Base-by-base conservation (phyloP, 2,329 filamentous ascomycete species). In the Ilyonectria mors-panacis region DNA sequence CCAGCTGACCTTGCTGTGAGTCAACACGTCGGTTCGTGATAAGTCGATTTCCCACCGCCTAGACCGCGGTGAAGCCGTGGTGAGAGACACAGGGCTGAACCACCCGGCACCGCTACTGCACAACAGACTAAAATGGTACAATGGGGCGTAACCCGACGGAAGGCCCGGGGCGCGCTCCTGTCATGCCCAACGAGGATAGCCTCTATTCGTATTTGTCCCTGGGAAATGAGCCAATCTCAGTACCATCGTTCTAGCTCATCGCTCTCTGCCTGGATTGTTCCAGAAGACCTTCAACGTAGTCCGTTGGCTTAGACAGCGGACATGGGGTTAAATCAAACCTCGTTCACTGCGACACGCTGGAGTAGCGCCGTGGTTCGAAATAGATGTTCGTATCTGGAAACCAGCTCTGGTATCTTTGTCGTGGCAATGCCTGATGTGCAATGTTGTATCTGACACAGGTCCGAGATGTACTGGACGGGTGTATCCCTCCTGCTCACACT, bases 11-110 rank as follows among this genome's bases (percentile, higher is more conserved):
- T 47, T 50, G 61, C 53, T 42, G 50, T 63, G 55, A 65, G 45
- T 35, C 56, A 63, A 53, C 21, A 54, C 55, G 66, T 51, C 69
- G 69, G 59, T 70, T 17, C 12, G n/a, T 44, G 19, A 50, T 44
- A 39, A n/a, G 26, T 51, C 39, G 15, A 33, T 19, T 13, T 33
- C 42, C 33, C 42, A 28, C 28, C 47, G 65, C 62, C 68, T 67
- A 71, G 70, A 70, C 68, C 56, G 50, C 61, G 59, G 72, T 67
- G 70, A 67, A 58, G 65, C 42, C 55, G 58, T 47, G 63, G 68
- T 70, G 62, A 72, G 50, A 21, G 19, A 60, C 65, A 57, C 71
- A 63, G 72, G 73, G 73, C 69, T 73, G 69, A 68, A 63, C 33
- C 33, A 53, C 33, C 44, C 53, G 37, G 63, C 56, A 60, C 56